Evolutionary conservation across 768 basidiomycete species (phyloP), one percentile per base, ranked within the genome.

Genomic region (Tulasnella sp.): DNA sequence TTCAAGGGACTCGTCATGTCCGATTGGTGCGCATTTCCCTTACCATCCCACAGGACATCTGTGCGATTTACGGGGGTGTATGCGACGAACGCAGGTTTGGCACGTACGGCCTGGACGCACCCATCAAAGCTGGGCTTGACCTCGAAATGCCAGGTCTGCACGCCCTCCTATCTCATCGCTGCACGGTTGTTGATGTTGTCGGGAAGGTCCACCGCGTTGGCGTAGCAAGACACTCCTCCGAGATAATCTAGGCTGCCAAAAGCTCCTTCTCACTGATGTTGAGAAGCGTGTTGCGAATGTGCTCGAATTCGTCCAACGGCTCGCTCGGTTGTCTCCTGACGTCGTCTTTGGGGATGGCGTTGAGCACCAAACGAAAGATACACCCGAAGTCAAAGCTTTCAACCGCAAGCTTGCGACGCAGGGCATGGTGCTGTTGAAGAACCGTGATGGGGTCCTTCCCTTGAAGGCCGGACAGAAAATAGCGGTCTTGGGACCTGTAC

Each of bases 131-230:
- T 9, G 81, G 81, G 0, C 65, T 83, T 12, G 79, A 83, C 62
- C 69, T 83, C 21, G 82, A 84, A 63, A 81, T 80, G 79, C 79
- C 78, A 69, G 73, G 74, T 52, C 19, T 27, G 12, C 3, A n/a
- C 34, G n/a, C n/a, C n/a, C 6, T 46, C 19, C 53, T 83, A 82
- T 82, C 84, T 83, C 57, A 86, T 86, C 1, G 71, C 37, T 65
- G 52, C 53, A n/a, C 49, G 48, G 37, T 62, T 54, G 59, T 53
- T 61, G 71, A 74, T 21, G 69, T 73, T 23, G 70, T 85, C 59
- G 86, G 83, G 84, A 84, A 0, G 85, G 86, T 1, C 69, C 70
- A 12, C 81, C 82, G 68, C 84, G 86, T 61, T 86, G 84, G 85
- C 75, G 85, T 6, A 78, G 77, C 0, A 72, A 81, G n/a, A 80